Conservation (phyloP, 768 basidiomycete species). For the Amanita pseudoporphyria region DNA sequence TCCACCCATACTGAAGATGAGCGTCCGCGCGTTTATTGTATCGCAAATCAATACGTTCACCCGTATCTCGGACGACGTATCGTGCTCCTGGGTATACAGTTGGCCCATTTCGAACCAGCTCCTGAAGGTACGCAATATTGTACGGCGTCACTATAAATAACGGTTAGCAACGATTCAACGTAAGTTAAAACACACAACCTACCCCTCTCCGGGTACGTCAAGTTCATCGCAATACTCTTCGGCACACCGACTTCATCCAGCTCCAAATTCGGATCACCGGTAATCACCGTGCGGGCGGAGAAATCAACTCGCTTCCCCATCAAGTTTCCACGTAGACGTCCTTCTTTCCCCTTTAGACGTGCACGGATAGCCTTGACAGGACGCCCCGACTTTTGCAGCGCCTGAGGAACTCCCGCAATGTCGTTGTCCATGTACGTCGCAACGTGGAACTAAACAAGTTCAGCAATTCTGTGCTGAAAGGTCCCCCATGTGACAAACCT, state of each 20-base stretch:
- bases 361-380: conserved; percentile 98
- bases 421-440: conserved; percentile 99
- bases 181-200: conserved; percentile 12
- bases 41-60: conserved; percentile 92
- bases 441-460: conserved; percentile 73
- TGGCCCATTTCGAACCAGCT: conserved; percentile 91
- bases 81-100: conserved; percentile 92
- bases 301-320: conserved; percentile 99
- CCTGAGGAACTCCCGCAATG: conserved; percentile 96
- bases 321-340: conserved; percentile 92
- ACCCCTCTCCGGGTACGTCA: conserved; percentile 98
- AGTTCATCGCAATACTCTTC: conserved; percentile 89
- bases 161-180: conserved; percentile 6
- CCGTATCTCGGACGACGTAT: conserved; percentile 95
- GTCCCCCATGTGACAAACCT: conserved; percentile 41
- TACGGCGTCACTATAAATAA: conserved; percentile 77
- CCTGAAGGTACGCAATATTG: conserved; percentile 90
- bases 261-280: conserved; percentile 95
- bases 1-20: conserved; percentile 96
- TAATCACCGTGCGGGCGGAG: conserved; percentile 98
- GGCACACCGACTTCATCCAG: conserved; percentile 98
- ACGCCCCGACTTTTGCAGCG: conserved; percentile 92
- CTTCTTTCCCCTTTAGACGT: conserved; percentile 97
- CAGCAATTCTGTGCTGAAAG: conserved; percentile 2
- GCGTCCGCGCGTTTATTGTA: conserved; percentile 96